Conservation (phyloP, 129 eudicot species). For the Chrysanthemum makinoi region DNA sequence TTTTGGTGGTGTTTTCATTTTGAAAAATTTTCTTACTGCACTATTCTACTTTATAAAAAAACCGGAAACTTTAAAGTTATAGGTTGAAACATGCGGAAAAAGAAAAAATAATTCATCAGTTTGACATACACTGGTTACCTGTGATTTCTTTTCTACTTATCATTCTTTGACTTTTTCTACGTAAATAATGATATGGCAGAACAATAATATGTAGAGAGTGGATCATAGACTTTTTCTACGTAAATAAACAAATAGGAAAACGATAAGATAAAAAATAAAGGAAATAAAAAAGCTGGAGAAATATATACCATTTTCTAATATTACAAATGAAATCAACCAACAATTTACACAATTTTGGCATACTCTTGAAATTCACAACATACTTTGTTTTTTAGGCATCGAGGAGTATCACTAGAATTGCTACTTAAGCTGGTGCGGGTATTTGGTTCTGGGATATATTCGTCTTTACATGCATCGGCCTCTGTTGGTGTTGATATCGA, state of each 20-base stretch:
- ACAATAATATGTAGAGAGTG: not conserved
- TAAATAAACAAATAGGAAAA: not conserved
- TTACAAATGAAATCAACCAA: not conserved
- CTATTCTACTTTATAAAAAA: not conserved
- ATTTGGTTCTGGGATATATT: constrained; percentile 86
- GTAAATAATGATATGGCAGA: not conserved
- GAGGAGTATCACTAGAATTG: constrained; percentile 69
- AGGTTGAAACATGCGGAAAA: not conserved
- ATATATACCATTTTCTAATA: not conserved
- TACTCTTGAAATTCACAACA: constrained; percentile 14
- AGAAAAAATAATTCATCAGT: not conserved
- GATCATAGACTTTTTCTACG: not conserved
- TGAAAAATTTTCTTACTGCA: not conserved
- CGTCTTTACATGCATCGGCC: constrained; percentile 74
- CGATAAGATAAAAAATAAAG: too few species aligned
- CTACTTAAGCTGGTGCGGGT: constrained; percentile 79
- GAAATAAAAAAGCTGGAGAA: too few species aligned
- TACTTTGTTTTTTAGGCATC: constrained; percentile 49
- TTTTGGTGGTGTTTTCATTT: not conserved
- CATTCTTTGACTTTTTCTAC: too few species aligned
- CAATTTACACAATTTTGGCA: constrained; percentile 3
- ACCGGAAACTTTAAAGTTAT: not conserved
- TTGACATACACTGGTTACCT: not conserved
- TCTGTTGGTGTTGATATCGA: constrained; percentile 96
- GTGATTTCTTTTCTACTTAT: too few species aligned